Conservation (phyloP, 2,329 filamentous ascomycete genomes). For the Fusarium luffae region DNA sequence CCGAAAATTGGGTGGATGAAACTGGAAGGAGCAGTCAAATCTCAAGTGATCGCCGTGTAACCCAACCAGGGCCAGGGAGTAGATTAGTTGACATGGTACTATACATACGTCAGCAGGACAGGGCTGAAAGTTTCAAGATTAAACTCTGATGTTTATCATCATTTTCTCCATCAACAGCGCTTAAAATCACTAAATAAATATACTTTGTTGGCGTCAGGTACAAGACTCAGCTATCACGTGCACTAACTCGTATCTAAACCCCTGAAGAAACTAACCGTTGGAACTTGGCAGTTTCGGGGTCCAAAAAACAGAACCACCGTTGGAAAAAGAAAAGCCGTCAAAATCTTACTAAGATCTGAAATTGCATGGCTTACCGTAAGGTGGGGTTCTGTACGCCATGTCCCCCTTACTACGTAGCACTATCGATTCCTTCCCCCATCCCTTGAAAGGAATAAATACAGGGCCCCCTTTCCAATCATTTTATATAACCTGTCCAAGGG, state of each 20-base stretch:
- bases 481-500: conserved; percentile 4
- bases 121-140: conserved; percentile 17
- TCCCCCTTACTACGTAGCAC: conserved; percentile 17
- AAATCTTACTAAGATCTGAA: conserved; percentile 18
- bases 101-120: conserved; percentile 18
- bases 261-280: neutral
- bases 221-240: neutral
- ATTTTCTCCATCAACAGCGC: neutral
- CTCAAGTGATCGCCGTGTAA: conserved; percentile 21
- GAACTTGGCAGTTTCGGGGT: neutral
- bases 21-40: conserved; percentile 21
- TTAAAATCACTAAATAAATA: neutral
- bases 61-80: neutral
- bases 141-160: neutral
- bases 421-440: conserved; percentile 12
- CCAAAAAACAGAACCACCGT: neutral
- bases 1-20: conserved; percentile 15
- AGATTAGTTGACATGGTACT: neutral
- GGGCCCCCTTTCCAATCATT: conserved; percentile 3
- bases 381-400: conserved; percentile 15
- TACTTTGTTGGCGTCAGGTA: neutral
- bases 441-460: conserved; percentile 11
- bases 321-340: neutral
- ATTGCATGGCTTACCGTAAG: conserved; percentile 3
- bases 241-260: neutral